Evolutionary conservation across 441 rosid genomes (phyloP).

Genomic region (Erodium moschatum): DNA sequence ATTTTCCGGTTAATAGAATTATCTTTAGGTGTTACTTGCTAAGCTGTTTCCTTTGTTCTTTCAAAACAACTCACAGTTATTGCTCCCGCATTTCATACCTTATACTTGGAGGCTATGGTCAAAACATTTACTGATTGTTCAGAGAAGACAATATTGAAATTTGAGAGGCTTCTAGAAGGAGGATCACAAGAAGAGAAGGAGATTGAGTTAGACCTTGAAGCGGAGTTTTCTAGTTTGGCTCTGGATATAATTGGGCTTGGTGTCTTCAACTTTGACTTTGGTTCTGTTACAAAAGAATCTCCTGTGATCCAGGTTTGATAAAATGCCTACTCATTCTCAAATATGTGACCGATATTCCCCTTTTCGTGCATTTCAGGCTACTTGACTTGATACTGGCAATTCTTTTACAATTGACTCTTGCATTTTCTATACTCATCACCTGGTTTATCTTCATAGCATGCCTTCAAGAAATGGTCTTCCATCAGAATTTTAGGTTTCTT

Average conservation of each 20-base stretch:
- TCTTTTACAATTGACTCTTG: not conserved
- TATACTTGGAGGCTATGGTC: constrained; percentile 88
- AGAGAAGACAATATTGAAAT: constrained; percentile 54
- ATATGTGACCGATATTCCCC: not conserved
- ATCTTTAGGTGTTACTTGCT: not conserved
- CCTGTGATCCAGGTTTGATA: constrained; percentile 77
- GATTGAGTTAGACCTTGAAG: constrained; percentile 79
- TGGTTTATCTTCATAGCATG: not conserved
- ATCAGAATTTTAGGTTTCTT: not conserved
- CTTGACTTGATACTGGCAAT: constrained; percentile 2
- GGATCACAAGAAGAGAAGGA: constrained; percentile 32
- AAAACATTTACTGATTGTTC: constrained; percentile 73
- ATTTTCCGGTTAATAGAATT: not conserved
- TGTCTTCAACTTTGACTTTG: constrained; percentile 84
- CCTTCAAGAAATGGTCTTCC: not conserved
- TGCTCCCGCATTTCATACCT: constrained; percentile 82
- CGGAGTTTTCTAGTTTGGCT: constrained; percentile 88
- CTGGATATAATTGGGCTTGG: constrained; percentile 93
- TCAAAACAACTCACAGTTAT: constrained; percentile 42
- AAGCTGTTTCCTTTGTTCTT: constrained; percentile 17
- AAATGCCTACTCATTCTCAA: not conserved
- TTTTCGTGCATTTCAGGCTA: not conserved
- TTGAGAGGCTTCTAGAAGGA: constrained; percentile 55
- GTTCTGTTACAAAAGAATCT: constrained; percentile 87
- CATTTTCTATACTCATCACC: not conserved